Percentiles rank a stretch among this genome's conserved stretches.
These are phyloP conservation scores for Boletus fagicola DNA, from an alignment of 768 basidiomycete species.

Conservation along the genomic window DNA sequence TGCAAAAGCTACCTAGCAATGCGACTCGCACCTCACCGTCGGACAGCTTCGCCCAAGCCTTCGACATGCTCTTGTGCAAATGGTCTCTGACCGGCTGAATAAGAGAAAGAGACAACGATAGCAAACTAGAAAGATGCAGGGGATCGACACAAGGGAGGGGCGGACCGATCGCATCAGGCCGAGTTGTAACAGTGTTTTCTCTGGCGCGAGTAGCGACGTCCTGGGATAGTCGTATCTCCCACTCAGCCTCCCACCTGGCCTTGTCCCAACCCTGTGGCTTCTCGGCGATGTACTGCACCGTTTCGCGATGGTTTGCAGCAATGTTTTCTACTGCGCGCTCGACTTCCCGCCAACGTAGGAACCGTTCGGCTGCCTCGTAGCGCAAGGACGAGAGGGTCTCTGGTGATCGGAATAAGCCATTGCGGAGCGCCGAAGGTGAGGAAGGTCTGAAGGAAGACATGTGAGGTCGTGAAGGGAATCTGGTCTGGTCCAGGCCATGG, in stretches of 20 bases:
- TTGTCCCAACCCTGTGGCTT: conserved; percentile 50
- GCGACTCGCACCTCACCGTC: conserved; percentile 33
- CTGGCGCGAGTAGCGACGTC: conserved; percentile 55
- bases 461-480: conserved; percentile 33
- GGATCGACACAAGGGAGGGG: conserved; percentile 52
- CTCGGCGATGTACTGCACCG: conserved; percentile 18
- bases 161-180: conserved; percentile 13
- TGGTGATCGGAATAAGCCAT: conserved; percentile 62
- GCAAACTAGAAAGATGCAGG: conserved; percentile 61
- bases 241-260: conserved; percentile 64
- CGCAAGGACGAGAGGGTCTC: conserved; percentile 57
- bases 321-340: conserved; percentile 53
- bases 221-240: conserved; percentile 57
- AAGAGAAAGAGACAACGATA: conserved; percentile 61
- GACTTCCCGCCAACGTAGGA: conserved; percentile 70
- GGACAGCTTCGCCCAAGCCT: conserved; percentile 25
- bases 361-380: conserved; percentile 64
- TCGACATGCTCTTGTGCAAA: conserved; percentile 25
- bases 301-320: conserved; percentile 31
- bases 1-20: conserved; percentile 42
- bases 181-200: conserved; percentile 34
- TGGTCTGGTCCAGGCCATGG: conserved; percentile 34
- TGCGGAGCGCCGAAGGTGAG: conserved; percentile 50
- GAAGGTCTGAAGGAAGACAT: conserved; percentile 58
- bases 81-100: conserved; percentile 43